Conservation (phyloP, 345 rosid genomes). For the Mercurialis annua region DNA sequence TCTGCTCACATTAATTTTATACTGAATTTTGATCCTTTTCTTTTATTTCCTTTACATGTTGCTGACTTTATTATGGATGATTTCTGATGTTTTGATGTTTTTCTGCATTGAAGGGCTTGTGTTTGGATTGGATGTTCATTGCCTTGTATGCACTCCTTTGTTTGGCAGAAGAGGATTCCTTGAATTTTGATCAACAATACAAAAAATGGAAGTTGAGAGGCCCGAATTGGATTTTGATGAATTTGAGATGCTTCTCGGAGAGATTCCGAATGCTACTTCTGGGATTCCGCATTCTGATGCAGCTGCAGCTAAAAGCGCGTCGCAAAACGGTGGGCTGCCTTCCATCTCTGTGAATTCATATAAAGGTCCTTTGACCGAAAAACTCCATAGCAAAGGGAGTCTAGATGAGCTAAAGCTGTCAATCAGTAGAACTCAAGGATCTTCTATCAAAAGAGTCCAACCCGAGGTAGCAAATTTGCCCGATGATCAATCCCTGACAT, state of each 20-base stretch:
- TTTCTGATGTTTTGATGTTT: conserved; percentile 7
- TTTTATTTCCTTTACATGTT: neutral
- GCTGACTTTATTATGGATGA: neutral
- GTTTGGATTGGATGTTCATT: conserved; percentile 22
- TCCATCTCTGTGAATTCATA: conserved; percentile 39
- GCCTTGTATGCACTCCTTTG: conserved; percentile 14
- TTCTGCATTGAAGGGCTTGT: conserved; percentile 25
- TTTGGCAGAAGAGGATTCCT: conserved; percentile 14
- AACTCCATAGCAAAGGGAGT: conserved; percentile 31
- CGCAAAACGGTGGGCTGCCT: conserved; percentile 23
- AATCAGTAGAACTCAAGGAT: conserved; percentile 24
- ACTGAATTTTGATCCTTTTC: neutral
- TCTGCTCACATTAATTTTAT: neutral
- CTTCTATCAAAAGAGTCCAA: conserved; percentile 29
- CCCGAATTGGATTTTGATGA: conserved; percentile 63
- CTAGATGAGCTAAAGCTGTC: conserved; percentile 24
- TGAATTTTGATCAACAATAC: conserved; percentile 1
- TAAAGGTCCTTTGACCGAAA: conserved; percentile 31
- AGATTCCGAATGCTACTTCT: conserved; percentile 74
- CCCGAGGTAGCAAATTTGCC: conserved; percentile 47
- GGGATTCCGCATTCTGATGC: conserved; percentile 46
- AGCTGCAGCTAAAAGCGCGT: conserved; percentile 25
- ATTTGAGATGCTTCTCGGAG: conserved; percentile 71
- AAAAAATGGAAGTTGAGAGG: conserved; percentile 54
- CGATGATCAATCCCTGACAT: conserved; percentile 48